Evolutionary conservation across 768 basidiomycete species (phyloP), one percentile per base, ranked within the genome.

Genomic region (Mycena polygramma): DNA sequence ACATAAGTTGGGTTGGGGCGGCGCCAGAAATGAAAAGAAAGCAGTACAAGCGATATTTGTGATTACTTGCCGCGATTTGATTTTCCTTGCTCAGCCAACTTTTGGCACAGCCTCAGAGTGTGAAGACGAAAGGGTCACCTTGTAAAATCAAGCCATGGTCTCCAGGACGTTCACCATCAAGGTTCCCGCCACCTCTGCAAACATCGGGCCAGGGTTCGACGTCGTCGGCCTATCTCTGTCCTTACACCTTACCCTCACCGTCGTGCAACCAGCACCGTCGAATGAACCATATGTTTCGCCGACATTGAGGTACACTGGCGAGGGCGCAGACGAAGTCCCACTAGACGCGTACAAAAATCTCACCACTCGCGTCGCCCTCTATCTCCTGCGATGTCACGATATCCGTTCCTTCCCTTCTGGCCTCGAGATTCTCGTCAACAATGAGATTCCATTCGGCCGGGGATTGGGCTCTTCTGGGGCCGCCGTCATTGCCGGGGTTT

Each of bases 131-230:
- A 10, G 15, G 35, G 59, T 60, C 35, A 49, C 7, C 20, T 1
- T 15, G 11, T 49, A 8, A 19, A 49, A 49, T 14, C 51, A 2
- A 57, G 55, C n/a, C 11, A 69, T 69, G 68, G 62, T 35, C 39
- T 46, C 71, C 26, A 49, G 69, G 52, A 79, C 73, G 15, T 88
- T 96, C 81, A 86, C 84, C 45, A 95, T 99, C 80, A 89, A 86
- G 72, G 93, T 99, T 61, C 97, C 97, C 13, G 96, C 96, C n/a
- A 98, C 97, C 2, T 96, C 97, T 72, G 97, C 97, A 73, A 99
- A 99, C 84, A 96, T 99, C 77, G 97, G 97, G 3, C 97, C 97
- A 48, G 97, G 97, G 30, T 99, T 99, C 81, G 98, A 99, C 80
- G 98, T 99, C 72, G 96, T 98, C 73, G 98, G 98, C n/a, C 92